Conservation (phyloP, 1,284 basidiomycete species). For the Rhodotorula sp. region DNA sequence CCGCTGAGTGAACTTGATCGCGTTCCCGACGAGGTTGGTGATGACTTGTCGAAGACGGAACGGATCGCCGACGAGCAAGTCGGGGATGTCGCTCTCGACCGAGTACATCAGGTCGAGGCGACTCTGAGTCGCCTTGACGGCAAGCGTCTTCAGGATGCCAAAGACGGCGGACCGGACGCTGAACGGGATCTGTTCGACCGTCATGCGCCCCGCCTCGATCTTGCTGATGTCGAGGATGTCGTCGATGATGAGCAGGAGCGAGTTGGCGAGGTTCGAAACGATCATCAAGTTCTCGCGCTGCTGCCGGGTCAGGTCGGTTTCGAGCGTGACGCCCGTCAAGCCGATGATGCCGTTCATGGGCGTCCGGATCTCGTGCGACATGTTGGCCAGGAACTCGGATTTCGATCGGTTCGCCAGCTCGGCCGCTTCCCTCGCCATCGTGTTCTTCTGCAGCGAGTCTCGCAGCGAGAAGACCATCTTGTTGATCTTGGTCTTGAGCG, state of each 20-base stretch:
- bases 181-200: conserved; percentile 97
- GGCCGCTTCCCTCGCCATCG: conserved; percentile 93
- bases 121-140: conserved; percentile 96
- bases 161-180: conserved; percentile 97
- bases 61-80: conserved; percentile 95
- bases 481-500: conserved; percentile 98
- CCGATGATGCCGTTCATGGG: conserved; percentile 99
- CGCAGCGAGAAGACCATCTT: conserved; percentile 99
- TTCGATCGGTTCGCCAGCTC: conserved; percentile 90
- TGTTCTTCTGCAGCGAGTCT: conserved; percentile 98
- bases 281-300: conserved; percentile 94
- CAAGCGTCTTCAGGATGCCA: conserved; percentile 95
- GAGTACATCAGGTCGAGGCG: conserved; percentile 96
- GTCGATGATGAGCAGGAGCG: conserved; percentile 93
- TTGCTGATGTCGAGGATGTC: conserved; percentile 98
- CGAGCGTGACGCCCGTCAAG: conserved; percentile 97
- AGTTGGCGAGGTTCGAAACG: conserved; percentile 91
- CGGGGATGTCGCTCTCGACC: conserved; percentile 92
- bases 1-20: conserved; percentile 91
- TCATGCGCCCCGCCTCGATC: conserved; percentile 99
- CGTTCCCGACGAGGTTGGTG: conserved; percentile 91
- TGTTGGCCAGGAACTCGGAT: conserved; percentile 96
- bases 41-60: conserved; percentile 85
- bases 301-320: conserved; percentile 81
- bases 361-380: conserved; percentile 94